A percentile compares a stretch with the other conserved stretches of the same genome.
phyloP scores from a whole-genome alignment of 352 stramenopile species.

The Pythium periplocum region DNA sequence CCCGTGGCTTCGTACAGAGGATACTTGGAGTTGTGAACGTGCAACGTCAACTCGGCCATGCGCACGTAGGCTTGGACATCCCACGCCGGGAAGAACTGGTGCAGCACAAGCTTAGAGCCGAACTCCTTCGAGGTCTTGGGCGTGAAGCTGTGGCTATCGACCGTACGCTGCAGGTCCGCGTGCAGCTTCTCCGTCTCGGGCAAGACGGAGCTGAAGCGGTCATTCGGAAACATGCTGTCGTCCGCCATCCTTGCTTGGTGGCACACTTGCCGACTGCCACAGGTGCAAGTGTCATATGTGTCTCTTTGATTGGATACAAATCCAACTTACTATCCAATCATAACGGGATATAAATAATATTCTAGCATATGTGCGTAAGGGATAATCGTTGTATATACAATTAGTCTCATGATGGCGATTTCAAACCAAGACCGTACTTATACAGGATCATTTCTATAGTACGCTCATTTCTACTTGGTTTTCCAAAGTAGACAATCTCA shows the following conservation, averaged over 20 bases:
- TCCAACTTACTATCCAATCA: too few relatives aligned
- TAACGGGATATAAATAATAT: too few relatives aligned
- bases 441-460: too few relatives aligned
- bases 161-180: conserved; percentile 44
- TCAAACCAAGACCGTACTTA: too few relatives aligned
- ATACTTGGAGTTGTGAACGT: conserved; percentile 86
- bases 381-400: too few relatives aligned
- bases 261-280: too few relatives aligned
- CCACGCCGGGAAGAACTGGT: conserved; percentile 83
- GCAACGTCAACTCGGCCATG: conserved; percentile 62
- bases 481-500: too few relatives aligned
- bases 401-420: too few relatives aligned
- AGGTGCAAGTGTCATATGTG: too few relatives aligned
- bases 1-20: conserved; percentile 72
- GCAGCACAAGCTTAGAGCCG: conserved; percentile 46
- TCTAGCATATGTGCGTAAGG: too few relatives aligned
- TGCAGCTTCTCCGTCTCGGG: conserved; percentile 67
- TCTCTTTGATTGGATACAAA: too few relatives aligned
- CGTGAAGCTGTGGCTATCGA: conserved; percentile 43
- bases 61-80: conserved; percentile 83
- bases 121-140: conserved; percentile 70
- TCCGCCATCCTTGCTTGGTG: neutral
- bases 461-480: too few relatives aligned
- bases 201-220: conserved; percentile 76
- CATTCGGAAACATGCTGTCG: conserved; percentile 62